A percentile compares a stretch with the other conserved stretches of the same genome.
Conservation (phyloP, 257 asterid genomes). For the Jaltomata sinuosa region DNA sequence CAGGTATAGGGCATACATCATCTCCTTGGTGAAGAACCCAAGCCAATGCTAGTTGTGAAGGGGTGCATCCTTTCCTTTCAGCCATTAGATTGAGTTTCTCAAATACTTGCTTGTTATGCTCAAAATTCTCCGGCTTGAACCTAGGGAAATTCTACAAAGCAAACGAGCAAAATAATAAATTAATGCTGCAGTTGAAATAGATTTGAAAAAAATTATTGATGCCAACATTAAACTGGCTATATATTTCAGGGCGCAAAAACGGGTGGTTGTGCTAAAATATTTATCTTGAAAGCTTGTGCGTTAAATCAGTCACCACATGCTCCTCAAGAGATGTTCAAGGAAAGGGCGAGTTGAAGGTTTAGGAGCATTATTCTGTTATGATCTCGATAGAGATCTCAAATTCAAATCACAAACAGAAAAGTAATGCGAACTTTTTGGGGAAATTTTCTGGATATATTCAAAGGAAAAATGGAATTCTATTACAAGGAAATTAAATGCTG, state of each 20-base stretch:
- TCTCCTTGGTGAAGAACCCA: slow-evolving; percentile 33
- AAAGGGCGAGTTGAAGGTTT: background rate
- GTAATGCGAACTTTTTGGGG: no score
- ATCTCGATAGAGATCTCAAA: no score
- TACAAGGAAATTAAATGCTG: no score
- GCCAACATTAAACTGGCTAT: background rate
- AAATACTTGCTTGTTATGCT: slow-evolving; percentile 18
- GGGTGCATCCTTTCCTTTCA: slow-evolving; percentile 18
- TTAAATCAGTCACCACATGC: background rate
- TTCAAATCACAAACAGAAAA: no score
- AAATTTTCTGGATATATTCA: no score
- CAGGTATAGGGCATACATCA: slow-evolving; percentile 32
- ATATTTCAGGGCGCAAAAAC: background rate
- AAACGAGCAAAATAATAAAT: background rate
- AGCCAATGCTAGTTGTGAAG: slow-evolving; percentile 29
- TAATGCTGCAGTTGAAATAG: background rate
- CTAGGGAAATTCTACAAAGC: slow-evolving; percentile 15
- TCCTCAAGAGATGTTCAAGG: background rate
- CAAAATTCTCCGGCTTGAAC: slow-evolving; percentile 15
- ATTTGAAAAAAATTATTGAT: background rate
- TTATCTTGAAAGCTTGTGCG: background rate
- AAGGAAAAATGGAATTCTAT: no score
- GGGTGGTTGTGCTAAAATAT: background rate
- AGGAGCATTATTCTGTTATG: background rate
- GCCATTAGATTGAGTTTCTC: slow-evolving; percentile 17